Evolutionary conservation across 805 yeast species (phyloP), one percentile per base, ranked within the genome.

Genomic region (Yarrowia sp.): DNA sequence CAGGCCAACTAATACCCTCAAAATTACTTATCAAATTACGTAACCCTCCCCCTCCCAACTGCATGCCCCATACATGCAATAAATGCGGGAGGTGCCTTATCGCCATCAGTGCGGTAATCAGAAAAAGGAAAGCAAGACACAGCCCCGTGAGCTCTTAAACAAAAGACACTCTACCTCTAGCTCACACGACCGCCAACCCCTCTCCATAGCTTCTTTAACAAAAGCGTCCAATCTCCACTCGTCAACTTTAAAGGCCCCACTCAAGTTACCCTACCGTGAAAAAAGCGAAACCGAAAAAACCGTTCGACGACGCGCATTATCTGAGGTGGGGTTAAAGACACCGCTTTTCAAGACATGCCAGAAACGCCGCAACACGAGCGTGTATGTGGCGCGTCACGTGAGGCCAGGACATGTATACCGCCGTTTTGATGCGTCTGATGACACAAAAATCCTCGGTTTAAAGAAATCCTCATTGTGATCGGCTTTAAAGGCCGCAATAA

Each of bases 241-340:
- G 17, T 36, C 42, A 52, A 52, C 56, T 9, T 49, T 33, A 52
- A 49, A 52, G 13, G 56, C 56, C 42, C 56, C 56, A 52, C 56
- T 52, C 56, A 52, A 52, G 42, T 52, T 52, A 52, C 56, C 56
- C 56, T 52, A 36, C 56, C 56, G 30, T 46, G 24, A 17, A 33
- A 30, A 44, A 39, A 1, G 9, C 42, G 42, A 14, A 39, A 39
- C 42, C 42, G 15, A 39, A 13, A 13, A 20, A 44, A 44, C 49
- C 33, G 30, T 44, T 6, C 20, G 17, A 12, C n/a, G 3, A 17
- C 56, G n/a, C 42, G 56, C 56, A 33, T 52, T 52, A 52, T 52
- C 56, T 52, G 30, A 52, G 19, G 56, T 52, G 56, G 56, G 56
- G 56, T 36, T 52, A 52, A 52, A 52, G 56, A 52, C 56, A 52